Base-by-base conservation (phyloP, 1,284 basidiomycete species). In the Vanrija sp. region DNA sequence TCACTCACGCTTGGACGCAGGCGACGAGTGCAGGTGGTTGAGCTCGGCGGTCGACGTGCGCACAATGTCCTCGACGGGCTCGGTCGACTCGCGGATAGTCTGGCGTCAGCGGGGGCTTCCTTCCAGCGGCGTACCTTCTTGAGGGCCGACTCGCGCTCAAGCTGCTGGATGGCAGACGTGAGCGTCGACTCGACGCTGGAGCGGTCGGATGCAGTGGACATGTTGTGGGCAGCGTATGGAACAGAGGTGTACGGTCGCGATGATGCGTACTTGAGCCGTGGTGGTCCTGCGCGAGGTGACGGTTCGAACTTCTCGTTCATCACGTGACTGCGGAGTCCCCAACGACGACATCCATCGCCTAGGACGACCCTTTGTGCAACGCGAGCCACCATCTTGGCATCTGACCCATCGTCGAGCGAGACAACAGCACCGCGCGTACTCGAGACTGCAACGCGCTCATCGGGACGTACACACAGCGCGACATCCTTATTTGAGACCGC, bases 101-200 rank as follows among this genome's bases (percentile, higher is more conserved):
- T 77, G 49, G 14, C 5, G 34, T 49, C 29, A 52, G 46, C 34
- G 5, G 4, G 15, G n/a, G n/a, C n/a, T n/a, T n/a, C n/a, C n/a
- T n/a, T n/a, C n/a, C n/a, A n/a, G n/a, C n/a, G n/a, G n/a, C n/a
- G n/a, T n/a, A 74, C 75, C 69, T 75, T 76, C 51, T 72, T 72
- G 46, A 76, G 57, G 10, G 64, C 65, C 52, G 70, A 66, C 58
- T 77, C 75, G 8, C 65, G 58, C 61, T 76, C 74, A 18, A 77
- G 65, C 48, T 68, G 62, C n/a, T 63, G 49, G 23, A 74, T 75
- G 40, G 69, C 73, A 21, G 60, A 63, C 15, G 65, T 60, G 21
- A 70, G 59, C 3, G 68, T 66, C 38, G 50, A 48, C 54, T 63
- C 63, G 51, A 68, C 66, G 21, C 51, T 44, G 16, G 51, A 51